phyloP scores from a whole-genome alignment of 306 rosid species.

The Luffa aegyptiaca region DNA sequence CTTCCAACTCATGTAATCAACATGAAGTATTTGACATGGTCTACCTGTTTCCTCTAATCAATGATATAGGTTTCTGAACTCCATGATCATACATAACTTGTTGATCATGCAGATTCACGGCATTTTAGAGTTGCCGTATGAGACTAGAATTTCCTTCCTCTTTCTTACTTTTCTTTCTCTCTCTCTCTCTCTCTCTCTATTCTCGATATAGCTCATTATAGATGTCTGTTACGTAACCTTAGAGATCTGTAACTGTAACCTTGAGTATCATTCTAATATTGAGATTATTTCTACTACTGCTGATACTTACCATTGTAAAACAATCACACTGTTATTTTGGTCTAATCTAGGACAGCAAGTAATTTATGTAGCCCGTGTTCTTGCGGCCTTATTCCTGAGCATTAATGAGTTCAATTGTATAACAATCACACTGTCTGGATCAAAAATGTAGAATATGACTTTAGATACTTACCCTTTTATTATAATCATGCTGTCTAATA shows the following conservation, averaged over 20 bases:
- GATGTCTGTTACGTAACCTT: not conserved
- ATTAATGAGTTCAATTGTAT: not conserved
- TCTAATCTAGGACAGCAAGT: not conserved
- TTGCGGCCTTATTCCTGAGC: not conserved
- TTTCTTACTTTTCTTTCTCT: not conserved
- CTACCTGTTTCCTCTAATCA: not conserved
- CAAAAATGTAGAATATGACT: not conserved
- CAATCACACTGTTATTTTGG: not conserved
- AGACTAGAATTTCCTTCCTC: not conserved
- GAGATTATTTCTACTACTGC: not conserved
- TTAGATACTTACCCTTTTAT: not conserved
- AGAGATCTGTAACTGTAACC: not conserved
- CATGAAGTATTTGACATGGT: not conserved
- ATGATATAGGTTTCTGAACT: not conserved
- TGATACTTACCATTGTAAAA: not conserved
- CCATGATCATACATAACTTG: not conserved
- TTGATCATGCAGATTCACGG: not conserved
- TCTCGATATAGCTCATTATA: not conserved
- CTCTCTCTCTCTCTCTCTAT: not conserved
- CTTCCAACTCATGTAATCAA: not conserved
- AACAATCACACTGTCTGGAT: too few species aligned
- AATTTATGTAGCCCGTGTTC: not conserved
- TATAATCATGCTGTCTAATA: not conserved
- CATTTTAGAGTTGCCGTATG: not conserved
- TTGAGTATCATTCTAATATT: not conserved